A percentile compares a stretch with the other conserved stretches of the same genome.
Evolutionary conservation across 2,329 filamentous ascomycete genomes (phyloP).

Genomic region (Keithomyces neogunnii): DNA sequence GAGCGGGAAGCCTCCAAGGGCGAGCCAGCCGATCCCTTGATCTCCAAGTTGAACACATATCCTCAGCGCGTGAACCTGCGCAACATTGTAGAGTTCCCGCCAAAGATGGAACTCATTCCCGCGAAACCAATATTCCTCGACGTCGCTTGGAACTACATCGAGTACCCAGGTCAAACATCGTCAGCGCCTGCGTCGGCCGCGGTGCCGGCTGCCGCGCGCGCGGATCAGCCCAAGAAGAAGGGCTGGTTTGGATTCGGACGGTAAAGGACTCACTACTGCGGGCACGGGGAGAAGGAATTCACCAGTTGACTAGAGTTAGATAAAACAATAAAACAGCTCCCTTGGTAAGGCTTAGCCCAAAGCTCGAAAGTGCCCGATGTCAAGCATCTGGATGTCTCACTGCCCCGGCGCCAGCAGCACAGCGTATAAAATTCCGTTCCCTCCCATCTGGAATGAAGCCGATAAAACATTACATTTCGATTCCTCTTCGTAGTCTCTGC

Average conservation of each 20-base stretch:
- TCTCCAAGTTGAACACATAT: slow-evolving; percentile 70
- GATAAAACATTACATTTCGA: not conserved
- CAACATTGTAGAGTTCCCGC: slow-evolving; percentile 81
- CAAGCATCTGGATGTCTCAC: not conserved
- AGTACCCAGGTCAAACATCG: slow-evolving; percentile 62
- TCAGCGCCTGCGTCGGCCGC: not conserved
- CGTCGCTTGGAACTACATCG: slow-evolving; percentile 95
- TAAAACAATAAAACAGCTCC: not conserved
- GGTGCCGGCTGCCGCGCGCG: slow-evolving; percentile 20
- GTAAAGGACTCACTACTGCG: slow-evolving; percentile 14
- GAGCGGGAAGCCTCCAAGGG: slow-evolving; percentile 31
- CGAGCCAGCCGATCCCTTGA: slow-evolving; percentile 42
- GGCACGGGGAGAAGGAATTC: not conserved
- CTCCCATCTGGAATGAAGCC: not conserved
- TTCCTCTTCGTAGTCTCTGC: not conserved
- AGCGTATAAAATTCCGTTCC: not conserved
- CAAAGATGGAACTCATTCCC: slow-evolving; percentile 71
- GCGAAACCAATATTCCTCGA: slow-evolving; percentile 96
- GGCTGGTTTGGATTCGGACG: slow-evolving; percentile 72
- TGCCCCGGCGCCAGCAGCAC: too few species aligned
- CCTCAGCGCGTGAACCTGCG: slow-evolving; percentile 65
- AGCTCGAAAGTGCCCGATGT: not conserved
- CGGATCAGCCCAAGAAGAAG: slow-evolving; percentile 45
- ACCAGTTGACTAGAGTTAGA: not conserved
- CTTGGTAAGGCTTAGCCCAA: not conserved